Evolutionary conservation across 2,329 filamentous ascomycete species (phyloP).

Genomic region (Botrytis aclada): DNA sequence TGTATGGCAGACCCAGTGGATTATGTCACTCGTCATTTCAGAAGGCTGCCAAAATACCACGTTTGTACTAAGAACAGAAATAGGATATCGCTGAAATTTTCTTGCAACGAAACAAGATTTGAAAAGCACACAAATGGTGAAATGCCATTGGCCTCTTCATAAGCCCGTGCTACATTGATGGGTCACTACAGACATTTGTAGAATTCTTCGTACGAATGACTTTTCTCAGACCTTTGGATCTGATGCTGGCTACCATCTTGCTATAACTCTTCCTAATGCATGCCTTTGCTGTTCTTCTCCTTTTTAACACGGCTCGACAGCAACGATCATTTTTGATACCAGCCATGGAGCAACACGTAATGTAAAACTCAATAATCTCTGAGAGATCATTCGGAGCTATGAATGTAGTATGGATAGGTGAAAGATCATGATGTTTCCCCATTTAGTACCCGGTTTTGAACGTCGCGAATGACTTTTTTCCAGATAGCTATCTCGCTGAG

Average conservation of each 20-base stretch:
- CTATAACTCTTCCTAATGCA: not conserved
- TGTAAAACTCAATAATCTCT: not conserved
- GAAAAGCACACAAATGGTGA: not conserved
- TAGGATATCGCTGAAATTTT: not conserved
- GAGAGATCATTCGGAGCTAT: not conserved
- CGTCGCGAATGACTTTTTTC: not conserved
- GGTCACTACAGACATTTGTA: not conserved
- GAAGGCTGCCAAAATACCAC: not conserved
- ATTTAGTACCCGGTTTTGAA: not conserved
- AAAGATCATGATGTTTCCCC: not conserved
- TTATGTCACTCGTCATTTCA: not conserved
- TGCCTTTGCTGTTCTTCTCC: not conserved
- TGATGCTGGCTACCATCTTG: not conserved
- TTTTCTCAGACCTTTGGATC: not conserved
- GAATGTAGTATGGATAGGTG: not conserved
- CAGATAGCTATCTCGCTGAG: not conserved
- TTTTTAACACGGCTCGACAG: not conserved
- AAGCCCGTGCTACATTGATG: not conserved
- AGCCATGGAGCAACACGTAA: not conserved
- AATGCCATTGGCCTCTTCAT: not conserved
- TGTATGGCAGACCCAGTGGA: not conserved
- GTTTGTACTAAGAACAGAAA: not conserved
- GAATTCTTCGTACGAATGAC: not conserved
- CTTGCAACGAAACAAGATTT: not conserved
- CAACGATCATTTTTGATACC: not conserved